These are phyloP conservation scores for Hsuehochloa calcarea DNA, from an alignment of 176 grass and related monocot species.

Conservation along the genomic window DNA sequence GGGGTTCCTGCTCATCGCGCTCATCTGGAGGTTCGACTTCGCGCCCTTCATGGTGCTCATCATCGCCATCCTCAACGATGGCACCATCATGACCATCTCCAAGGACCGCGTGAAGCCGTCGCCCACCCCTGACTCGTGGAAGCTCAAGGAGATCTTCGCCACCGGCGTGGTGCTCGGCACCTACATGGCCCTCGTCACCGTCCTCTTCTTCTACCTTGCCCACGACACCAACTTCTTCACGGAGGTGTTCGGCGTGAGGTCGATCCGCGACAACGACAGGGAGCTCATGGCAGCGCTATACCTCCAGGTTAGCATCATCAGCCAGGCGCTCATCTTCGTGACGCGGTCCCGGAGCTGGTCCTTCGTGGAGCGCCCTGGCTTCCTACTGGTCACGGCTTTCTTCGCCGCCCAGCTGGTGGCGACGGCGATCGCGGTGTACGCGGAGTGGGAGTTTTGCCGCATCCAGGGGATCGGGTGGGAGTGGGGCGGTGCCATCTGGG, in stretches of 20 bases:
- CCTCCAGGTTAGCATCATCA: constrained; percentile 93
- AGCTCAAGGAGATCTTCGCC: constrained; percentile 88
- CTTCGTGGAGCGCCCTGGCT: constrained; percentile 71
- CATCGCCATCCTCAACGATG: constrained; percentile 96
- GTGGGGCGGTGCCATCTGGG: constrained; percentile 71
- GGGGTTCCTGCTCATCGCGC: constrained; percentile 79
- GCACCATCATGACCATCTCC: constrained; percentile 98
- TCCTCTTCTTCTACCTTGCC: constrained; percentile 68
- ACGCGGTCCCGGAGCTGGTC: constrained; percentile 89
- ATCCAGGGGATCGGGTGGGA: constrained; percentile 73
- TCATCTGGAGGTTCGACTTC: constrained; percentile 94
- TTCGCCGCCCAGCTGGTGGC: constrained; percentile 73
- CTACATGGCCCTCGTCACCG: constrained; percentile 71
- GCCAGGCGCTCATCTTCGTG: constrained; percentile 93
- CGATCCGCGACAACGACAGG: constrained; percentile 31
- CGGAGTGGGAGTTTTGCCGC: constrained; percentile 54
- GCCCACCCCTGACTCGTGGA: constrained; percentile 71
- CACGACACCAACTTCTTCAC: constrained; percentile 81
- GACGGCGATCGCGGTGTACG: constrained; percentile 68
- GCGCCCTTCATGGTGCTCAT: constrained; percentile 95
- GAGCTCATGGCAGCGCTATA: constrained; percentile 77
- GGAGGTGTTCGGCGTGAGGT: constrained; percentile 50
- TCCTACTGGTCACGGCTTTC: constrained; percentile 70
- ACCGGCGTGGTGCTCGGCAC: constrained; percentile 87
- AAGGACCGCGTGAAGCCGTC: constrained; percentile 83